Percentiles rank a stretch among this genome's conserved stretches.
These are phyloP conservation scores for Mycena kentingensis DNA, from an alignment of 768 basidiomycete genomes.

Conservation along the genomic window DNA sequence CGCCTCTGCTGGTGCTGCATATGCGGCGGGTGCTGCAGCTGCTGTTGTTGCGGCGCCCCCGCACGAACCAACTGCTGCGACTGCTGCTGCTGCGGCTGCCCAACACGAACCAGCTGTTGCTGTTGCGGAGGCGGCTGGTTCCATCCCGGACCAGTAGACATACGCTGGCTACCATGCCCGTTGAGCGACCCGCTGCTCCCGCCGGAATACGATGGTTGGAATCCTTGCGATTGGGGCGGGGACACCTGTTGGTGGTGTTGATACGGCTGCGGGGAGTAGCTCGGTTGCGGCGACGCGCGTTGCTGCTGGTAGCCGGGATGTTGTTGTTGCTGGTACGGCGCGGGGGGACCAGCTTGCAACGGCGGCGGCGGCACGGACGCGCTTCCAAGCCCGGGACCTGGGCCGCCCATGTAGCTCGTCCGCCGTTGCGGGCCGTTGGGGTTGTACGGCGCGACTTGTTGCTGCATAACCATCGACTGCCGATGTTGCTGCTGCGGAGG, in stretches of 20 bases:
- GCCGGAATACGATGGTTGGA: not conserved
- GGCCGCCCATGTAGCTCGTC: constrained; percentile 39
- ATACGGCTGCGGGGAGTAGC: constrained; percentile 1
- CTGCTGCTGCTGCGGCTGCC: constrained; percentile 37
- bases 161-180: constrained; percentile 25
- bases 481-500: constrained; percentile 32
- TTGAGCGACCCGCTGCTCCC: constrained; percentile 6
- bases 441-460: constrained; percentile 35
- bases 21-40: too few species aligned
- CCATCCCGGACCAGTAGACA: constrained; percentile 27
- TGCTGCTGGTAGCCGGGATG: constrained; percentile 28
- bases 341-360: constrained; percentile 39
- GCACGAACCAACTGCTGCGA: constrained; percentile 28
- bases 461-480: constrained; percentile 27
- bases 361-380: constrained; percentile 34
- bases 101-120: constrained; percentile 23
- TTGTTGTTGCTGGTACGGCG: constrained; percentile 36
- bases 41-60: constrained; percentile 12
- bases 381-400: too few species aligned
- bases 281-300: constrained; percentile 11
- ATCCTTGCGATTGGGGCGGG: not conserved
- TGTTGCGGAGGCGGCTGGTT: constrained; percentile 11
- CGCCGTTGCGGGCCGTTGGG: constrained; percentile 35
- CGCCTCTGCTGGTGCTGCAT: constrained; percentile 44
- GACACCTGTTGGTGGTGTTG: constrained; percentile 7